These are phyloP conservation scores for Auricularia cornea DNA, from an alignment of 768 basidiomycete genomes.

Conservation along the genomic window DNA sequence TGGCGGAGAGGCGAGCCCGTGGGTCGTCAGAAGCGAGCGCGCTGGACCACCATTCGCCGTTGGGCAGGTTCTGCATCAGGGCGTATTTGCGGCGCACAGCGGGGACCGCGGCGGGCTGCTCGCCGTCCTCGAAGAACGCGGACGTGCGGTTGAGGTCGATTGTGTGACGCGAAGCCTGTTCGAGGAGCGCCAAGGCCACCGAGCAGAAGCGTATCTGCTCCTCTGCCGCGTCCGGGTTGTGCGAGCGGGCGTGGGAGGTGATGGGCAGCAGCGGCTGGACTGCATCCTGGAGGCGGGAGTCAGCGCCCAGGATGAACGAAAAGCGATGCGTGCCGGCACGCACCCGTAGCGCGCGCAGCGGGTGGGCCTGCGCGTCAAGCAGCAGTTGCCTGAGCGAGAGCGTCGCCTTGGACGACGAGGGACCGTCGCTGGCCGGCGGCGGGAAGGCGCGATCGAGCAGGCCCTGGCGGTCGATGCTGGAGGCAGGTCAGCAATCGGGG, in stretches of 20 bases:
- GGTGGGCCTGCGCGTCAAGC: slow-evolving; percentile 41
- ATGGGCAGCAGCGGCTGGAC: slow-evolving; percentile 61
- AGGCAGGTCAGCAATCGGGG: slow-evolving; percentile 2
- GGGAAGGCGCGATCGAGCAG: slow-evolving; percentile 75
- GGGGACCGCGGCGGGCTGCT: slow-evolving; percentile 2
- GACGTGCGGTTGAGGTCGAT: slow-evolving; percentile 21
- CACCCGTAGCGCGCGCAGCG: slow-evolving; percentile 50
- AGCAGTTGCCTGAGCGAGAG: slow-evolving; percentile 51
- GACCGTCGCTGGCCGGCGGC: slow-evolving; percentile 27
- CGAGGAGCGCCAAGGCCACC: slow-evolving; percentile 61
- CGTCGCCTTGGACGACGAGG: slow-evolving; percentile 31
- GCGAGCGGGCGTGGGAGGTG: slow-evolving; percentile 58
- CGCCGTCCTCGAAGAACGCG: background rate
- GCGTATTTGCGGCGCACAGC: slow-evolving; percentile 49
- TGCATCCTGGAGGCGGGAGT: slow-evolving; percentile 37
- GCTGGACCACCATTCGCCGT: slow-evolving; percentile 65
- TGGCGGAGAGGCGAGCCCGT: slow-evolving; percentile 25
- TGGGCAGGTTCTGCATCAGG: slow-evolving; percentile 69
- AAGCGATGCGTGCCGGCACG: slow-evolving; percentile 18
- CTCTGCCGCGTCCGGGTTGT: slow-evolving; percentile 50
- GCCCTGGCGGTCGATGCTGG: slow-evolving; percentile 62
- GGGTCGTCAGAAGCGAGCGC: slow-evolving; percentile 47
- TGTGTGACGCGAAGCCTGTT: slow-evolving; percentile 52
- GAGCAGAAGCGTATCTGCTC: slow-evolving; percentile 70
- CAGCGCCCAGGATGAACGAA: background rate